Evolutionary conservation across 371 early-diverging fungal species (phyloP), one percentile per base, ranked within the genome.

Genomic region (Mucor racemosus): DNA sequence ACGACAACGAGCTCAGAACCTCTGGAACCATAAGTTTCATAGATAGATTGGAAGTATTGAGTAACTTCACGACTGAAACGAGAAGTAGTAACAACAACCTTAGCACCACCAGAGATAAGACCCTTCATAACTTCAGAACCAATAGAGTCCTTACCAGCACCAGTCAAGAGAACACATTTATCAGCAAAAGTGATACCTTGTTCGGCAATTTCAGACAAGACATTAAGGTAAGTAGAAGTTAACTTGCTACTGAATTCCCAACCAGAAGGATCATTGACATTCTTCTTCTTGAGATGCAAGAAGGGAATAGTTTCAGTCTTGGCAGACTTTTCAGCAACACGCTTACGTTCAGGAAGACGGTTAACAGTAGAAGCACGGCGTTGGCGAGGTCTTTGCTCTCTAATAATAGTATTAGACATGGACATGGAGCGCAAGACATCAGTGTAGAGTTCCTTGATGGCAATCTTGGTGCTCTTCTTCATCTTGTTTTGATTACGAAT

Each of bases 81-180:
- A 26, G 95, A 95, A 41, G 97, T 97, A 13, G 98, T 98, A 9
- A 95, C 95, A 60, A 97, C 81, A 11, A 97, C 94, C 74, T 90
- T 84, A 64, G 96, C 95, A 59, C 98, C 97, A 76, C 97, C 97
- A 19, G 91, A 82, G 54, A 98, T 78, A 63, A 96, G 85, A 36
- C 93, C 92, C 84, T 92, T 90, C 69, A 98, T 82, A 39, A 97
- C 78, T 69, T 94, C 91, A 26, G 93, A 87, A 67, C 95, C 97
- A 74, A 98, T 98, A 1, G 97, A 97, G 68, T 90, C 96, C 69
- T 85, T 88, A 73, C 97, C 95, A 71, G 94, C 94, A 67, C 97
- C 97, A 39, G 96, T 98, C 64, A 97, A 84, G 39, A 98, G 88
- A 42, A 91, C 96, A 66, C 87, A 89, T 77, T 88, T 90, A 70